Percentiles rank a stretch among this genome's conserved stretches.
Evolutionary conservation across 2,329 filamentous ascomycete species (phyloP).

Genomic region (Colletotrichum sp.): DNA sequence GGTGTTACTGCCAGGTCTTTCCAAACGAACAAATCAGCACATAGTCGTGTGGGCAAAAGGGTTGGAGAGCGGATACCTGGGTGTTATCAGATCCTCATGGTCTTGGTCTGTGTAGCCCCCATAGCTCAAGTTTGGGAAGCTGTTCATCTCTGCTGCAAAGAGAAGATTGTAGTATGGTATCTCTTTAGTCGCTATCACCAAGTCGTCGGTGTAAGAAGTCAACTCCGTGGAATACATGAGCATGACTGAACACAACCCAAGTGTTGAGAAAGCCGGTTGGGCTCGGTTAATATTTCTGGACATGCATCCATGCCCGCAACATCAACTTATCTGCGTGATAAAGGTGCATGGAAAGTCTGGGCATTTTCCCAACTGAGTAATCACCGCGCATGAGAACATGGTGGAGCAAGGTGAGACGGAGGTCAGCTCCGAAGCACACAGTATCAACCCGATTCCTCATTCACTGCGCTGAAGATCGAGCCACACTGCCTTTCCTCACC

Average conservation of each 20-base stretch:
- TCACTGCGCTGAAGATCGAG: neutral
- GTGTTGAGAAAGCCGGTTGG: neutral
- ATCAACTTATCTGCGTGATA: neutral
- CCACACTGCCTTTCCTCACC: neutral
- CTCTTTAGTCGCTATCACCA: neutral
- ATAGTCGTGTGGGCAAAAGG: neutral
- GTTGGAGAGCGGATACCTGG: neutral
- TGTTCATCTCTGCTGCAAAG: neutral
- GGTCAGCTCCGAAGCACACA: neutral
- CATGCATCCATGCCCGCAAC: neutral
- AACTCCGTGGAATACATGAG: neutral
- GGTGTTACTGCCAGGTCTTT: neutral
- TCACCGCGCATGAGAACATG: neutral
- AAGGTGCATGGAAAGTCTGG: neutral
- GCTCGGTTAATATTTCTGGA: neutral
- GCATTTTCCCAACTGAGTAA: neutral
- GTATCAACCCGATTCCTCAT: neutral
- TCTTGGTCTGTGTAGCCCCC: neutral
- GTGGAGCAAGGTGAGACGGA: neutral
- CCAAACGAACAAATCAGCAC: neutral
- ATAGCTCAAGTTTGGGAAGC: neutral
- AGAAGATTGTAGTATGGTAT: neutral
- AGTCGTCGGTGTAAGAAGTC: neutral
- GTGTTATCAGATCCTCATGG: neutral
- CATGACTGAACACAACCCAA: neutral